phyloP scores from a whole-genome alignment of 2,329 filamentous ascomycete genomes.

The Exophiala viscosa region DNA sequence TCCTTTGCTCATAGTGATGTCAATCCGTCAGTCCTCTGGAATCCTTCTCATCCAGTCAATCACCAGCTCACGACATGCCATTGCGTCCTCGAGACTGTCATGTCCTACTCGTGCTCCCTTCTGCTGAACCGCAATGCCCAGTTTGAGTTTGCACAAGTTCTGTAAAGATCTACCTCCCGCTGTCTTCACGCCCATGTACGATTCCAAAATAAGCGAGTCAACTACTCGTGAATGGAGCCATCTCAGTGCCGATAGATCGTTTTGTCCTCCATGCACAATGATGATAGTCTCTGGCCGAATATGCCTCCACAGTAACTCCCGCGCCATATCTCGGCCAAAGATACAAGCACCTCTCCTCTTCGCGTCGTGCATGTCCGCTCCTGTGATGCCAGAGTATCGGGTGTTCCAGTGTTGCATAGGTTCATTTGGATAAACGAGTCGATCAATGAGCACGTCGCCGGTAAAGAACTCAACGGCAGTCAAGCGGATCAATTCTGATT shows the following conservation, averaged over 20 bases:
- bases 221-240: constrained; percentile 48
- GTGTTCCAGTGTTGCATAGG: constrained; percentile 51
- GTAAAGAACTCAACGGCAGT: constrained; percentile 53
- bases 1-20: no score
- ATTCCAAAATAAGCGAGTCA: constrained; percentile 41
- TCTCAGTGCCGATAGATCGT: constrained; percentile 46
- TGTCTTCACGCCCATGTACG: constrained; percentile 5
- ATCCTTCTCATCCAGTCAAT: constrained; percentile 33
- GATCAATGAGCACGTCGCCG: constrained; percentile 46
- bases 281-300: constrained; percentile 48
- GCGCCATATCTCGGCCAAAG: constrained; percentile 42
- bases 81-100: constrained; percentile 47
- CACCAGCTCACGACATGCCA: constrained; percentile 43
- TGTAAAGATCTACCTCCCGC: constrained; percentile 26
- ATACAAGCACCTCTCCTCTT: constrained; percentile 35
- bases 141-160: constrained; percentile 19
- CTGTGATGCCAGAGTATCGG: constrained; percentile 48
- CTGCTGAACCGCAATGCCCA: constrained; percentile 30
- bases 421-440: constrained; percentile 48
- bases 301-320: constrained; percentile 43
- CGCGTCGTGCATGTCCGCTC: constrained; percentile 38
- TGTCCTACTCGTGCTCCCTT: constrained; percentile 31
- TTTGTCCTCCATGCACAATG: constrained; percentile 45
- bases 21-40: constrained; percentile 8
- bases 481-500: constrained; percentile 52